A percentile compares a stretch with the other conserved stretches of the same genome.
Conservation (phyloP, 495 filamentous ascomycete species). For the Xanthoparmelia taractica region DNA sequence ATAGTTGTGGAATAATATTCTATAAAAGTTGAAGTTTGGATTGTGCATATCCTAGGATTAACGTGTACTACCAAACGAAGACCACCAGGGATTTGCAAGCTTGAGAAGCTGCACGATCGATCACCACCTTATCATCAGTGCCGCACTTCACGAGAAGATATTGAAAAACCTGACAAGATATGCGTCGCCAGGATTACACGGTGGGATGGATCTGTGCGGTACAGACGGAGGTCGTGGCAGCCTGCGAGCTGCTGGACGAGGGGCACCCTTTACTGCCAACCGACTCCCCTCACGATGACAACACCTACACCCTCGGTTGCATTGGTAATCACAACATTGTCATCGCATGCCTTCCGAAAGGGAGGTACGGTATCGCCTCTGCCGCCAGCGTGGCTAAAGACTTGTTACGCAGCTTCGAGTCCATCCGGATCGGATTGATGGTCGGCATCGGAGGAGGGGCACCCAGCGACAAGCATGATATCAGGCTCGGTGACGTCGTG, state of each 20-base stretch:
- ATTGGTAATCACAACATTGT: slow-evolving; percentile 8
- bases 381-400: slow-evolving; percentile 11
- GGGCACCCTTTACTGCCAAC: not conserved
- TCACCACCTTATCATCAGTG: slow-evolving; percentile 1
- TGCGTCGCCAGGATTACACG: slow-evolving; percentile 6
- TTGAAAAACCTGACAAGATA: slow-evolving; percentile 4
- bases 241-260: slow-evolving; percentile 2
- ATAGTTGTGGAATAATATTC: too few relatives aligned
- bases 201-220: slow-evolving; percentile 13
- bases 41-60: too few relatives aligned
- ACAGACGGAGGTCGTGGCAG: slow-evolving; percentile 7
- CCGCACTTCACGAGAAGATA: not conserved
- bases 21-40: too few relatives aligned
- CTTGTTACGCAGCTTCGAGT: slow-evolving; percentile 12
- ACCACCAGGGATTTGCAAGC: slow-evolving; percentile 8
- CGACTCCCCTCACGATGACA: slow-evolving; percentile 4
- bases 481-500: slow-evolving; percentile 5
- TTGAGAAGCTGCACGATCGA: slow-evolving; percentile 7
- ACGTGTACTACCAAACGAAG: too few relatives aligned
- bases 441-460: slow-evolving; percentile 11
- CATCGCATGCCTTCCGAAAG: slow-evolving; percentile 4
- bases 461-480: slow-evolving; percentile 2
- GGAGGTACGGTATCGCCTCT: slow-evolving; percentile 5
- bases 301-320: not conserved
- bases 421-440: slow-evolving; percentile 11